Conservation (phyloP, 2,329 filamentous ascomycete species). For the Botryotinia calthae region DNA sequence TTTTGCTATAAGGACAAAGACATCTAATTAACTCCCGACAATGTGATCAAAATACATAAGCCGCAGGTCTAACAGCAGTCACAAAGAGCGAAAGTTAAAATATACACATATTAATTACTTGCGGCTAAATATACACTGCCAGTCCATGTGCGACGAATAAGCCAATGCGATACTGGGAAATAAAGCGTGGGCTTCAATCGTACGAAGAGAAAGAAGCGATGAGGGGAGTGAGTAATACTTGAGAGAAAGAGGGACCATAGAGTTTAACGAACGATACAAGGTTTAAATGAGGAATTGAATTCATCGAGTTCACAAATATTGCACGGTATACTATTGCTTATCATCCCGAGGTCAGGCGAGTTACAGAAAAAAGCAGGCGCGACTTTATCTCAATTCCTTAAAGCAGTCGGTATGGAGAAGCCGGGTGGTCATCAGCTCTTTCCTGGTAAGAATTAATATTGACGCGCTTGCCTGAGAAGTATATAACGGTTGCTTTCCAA, state of each 20-base stretch:
- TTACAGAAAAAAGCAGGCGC: neutral
- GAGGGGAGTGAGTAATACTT: neutral
- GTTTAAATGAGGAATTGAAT: neutral
- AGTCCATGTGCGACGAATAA: neutral
- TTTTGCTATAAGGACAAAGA: too few relatives aligned
- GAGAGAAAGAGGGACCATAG: neutral
- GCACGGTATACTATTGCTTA: neutral
- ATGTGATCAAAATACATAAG: neutral
- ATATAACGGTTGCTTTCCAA: neutral
- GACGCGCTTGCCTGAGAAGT: neutral
- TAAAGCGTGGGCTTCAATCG: neutral
- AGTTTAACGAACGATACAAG: neutral
- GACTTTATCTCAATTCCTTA: neutral
- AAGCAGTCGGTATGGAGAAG: neutral
- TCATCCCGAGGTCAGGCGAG: neutral
- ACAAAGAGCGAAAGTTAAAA: neutral
- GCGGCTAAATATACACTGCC: neutral
- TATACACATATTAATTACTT: neutral
- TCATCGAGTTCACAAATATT: neutral
- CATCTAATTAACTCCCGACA: accelerated
- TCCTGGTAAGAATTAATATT: neutral
- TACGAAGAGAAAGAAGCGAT: neutral
- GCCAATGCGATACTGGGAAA: neutral
- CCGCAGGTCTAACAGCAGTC: neutral
- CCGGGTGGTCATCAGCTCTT: neutral